Conservation (phyloP, 805 yeast species). For the Ogataea paradorogensis region DNA sequence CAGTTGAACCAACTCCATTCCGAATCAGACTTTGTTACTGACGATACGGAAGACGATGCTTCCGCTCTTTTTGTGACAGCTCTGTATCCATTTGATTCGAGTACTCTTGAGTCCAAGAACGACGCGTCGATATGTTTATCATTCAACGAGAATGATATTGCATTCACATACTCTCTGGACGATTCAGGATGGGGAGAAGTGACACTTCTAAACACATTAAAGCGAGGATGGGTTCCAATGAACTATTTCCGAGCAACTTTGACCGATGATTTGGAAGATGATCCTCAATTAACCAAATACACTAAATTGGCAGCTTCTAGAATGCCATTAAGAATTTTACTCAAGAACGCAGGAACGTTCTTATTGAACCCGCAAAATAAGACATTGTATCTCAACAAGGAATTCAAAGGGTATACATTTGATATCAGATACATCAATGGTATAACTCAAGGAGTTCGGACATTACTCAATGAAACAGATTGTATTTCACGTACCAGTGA, state of each 20-base stretch:
- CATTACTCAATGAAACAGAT: slow-evolving; percentile 60
- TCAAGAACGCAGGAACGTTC: slow-evolving; percentile 65
- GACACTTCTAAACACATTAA: slow-evolving; percentile 57
- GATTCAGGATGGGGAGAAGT: slow-evolving; percentile 90
- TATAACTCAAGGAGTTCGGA: slow-evolving; percentile 70
- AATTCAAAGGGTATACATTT: slow-evolving; percentile 46
- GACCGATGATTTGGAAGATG: slow-evolving; percentile 19
- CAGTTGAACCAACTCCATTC: slow-evolving; percentile 14
- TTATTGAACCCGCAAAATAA: slow-evolving; percentile 61
- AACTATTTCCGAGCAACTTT: slow-evolving; percentile 59
- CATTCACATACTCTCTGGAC: slow-evolving; percentile 75
- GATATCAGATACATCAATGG: slow-evolving; percentile 57
- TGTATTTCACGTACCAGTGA: slow-evolving; percentile 74
- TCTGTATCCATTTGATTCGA: slow-evolving; percentile 33
- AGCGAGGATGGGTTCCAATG: slow-evolving; percentile 85
- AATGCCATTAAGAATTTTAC: slow-evolving; percentile 51
- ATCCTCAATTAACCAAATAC: slow-evolving; percentile 15
- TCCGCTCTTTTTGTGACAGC: slow-evolving; percentile 38
- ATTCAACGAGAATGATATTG: slow-evolving; percentile 65
- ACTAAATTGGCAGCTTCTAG: slow-evolving; percentile 39
- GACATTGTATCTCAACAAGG: slow-evolving; percentile 32
- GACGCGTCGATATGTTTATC: slow-evolving; percentile 74
- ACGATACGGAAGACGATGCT: slow-evolving; percentile 30
- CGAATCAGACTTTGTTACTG: slow-evolving; percentile 14
- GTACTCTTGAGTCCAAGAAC: slow-evolving; percentile 56